Evolutionary conservation across 202 grass and related monocot species (phyloP).

Genomic region (Setaria viridis): DNA sequence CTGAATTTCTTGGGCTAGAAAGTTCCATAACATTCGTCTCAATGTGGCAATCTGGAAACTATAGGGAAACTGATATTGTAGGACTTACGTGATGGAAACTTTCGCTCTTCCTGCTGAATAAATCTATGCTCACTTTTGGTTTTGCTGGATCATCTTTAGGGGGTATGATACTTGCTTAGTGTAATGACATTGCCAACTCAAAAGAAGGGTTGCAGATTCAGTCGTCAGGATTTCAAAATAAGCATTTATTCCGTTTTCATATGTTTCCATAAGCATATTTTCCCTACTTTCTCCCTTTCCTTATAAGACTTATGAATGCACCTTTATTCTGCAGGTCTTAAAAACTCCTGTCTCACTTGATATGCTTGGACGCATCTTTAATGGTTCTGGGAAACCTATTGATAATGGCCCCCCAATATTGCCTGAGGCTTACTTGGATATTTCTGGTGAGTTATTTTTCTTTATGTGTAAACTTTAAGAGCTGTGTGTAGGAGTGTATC

Average conservation of each 20-base stretch:
- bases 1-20: constrained; percentile 1
- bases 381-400: constrained; percentile 98
- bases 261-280: neutral
- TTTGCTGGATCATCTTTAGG: constrained; percentile 4
- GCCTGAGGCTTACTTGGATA: constrained; percentile 98
- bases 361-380: constrained; percentile 99
- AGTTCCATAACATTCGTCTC: constrained; percentile 6
- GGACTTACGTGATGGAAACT: neutral
- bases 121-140: constrained; percentile 1
- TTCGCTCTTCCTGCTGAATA: neutral
- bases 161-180: neutral
- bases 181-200: neutral
- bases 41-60: constrained; percentile 11
- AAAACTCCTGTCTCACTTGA: constrained; percentile 98
- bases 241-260: neutral
- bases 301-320: neutral
- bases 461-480: constrained; percentile 4
- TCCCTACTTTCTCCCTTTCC: neutral
- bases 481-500: neutral
- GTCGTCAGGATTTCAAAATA: neutral
- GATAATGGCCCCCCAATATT: constrained; percentile 96
- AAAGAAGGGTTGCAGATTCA: neutral
- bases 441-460: constrained; percentile 74
- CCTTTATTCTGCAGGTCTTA: constrained; percentile 66
- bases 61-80: constrained; percentile 12